phyloP scores from a whole-genome alignment of 208 protist genomes.

The Wallacemonas sp. region DNA sequence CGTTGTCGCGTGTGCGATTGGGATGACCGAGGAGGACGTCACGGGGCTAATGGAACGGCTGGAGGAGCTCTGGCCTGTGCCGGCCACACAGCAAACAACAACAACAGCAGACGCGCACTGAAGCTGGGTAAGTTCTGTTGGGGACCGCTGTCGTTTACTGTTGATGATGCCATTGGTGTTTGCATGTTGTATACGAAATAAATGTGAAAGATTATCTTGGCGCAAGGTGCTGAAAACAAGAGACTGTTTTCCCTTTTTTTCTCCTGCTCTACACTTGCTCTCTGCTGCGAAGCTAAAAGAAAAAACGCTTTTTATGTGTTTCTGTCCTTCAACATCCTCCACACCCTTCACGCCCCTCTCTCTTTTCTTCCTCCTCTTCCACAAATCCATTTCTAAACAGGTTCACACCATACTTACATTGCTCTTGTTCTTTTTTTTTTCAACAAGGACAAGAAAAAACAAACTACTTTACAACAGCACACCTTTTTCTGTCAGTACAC shows the following conservation, averaged over 20 bases:
- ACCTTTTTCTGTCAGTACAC: background rate
- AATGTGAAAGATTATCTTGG: no score
- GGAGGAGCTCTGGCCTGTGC: constrained; percentile 44
- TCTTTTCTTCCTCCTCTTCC: no score
- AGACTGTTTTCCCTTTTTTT: no score
- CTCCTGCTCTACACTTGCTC: no score
- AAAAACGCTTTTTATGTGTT: no score
- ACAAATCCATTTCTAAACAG: no score
- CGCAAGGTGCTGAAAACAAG: no score
- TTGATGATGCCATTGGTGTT: constrained; percentile 12
- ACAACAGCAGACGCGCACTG: background rate
- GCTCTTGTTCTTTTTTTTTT: no score
- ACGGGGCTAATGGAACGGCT: constrained; percentile 39
- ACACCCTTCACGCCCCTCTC: no score
- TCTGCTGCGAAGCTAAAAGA: no score
- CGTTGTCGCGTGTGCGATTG: constrained; percentile 70
- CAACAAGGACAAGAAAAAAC: constrained; percentile 8
- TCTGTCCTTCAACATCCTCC: no score
- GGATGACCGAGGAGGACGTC: constrained; percentile 53
- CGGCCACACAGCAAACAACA: background rate
- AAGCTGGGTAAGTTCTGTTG: background rate
- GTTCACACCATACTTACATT: no score
- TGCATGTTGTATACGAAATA: background rate
- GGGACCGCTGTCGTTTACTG: background rate
- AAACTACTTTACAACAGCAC: background rate